Conservation (phyloP, 2,329 filamentous ascomycete genomes). For the Paraconiothyrium sp. region DNA sequence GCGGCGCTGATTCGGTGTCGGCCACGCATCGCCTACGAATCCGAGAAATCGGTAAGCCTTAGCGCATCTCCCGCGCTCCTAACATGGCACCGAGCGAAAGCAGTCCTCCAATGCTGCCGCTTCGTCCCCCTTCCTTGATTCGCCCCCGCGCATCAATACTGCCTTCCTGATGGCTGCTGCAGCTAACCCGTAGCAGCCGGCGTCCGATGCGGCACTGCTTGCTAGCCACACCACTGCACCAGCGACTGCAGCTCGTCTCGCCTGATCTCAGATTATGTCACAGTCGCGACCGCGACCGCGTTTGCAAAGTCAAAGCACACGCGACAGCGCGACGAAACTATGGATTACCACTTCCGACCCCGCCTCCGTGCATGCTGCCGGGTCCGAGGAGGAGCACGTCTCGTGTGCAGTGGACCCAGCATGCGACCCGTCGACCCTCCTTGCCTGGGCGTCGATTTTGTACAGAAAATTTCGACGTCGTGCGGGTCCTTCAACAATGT, state of each 20-base stretch:
- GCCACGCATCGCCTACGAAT: slow-evolving; percentile 33
- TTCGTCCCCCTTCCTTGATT: slow-evolving; percentile 38
- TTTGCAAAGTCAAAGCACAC: slow-evolving; percentile 39
- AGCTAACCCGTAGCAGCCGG: slow-evolving; percentile 40
- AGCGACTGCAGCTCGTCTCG: slow-evolving; percentile 4
- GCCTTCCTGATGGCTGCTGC: slow-evolving; percentile 31
- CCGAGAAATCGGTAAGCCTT: slow-evolving; percentile 30
- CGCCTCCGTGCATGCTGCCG: slow-evolving; percentile 34
- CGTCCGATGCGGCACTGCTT: slow-evolving; percentile 33
- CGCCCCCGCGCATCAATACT: slow-evolving; percentile 14
- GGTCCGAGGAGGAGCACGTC: slow-evolving; percentile 30
- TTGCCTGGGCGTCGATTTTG: slow-evolving; percentile 34
- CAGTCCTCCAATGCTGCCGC: slow-evolving; percentile 33
- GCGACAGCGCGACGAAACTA: slow-evolving; percentile 41
- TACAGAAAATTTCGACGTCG: slow-evolving; percentile 33
- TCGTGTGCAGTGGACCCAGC: slow-evolving; percentile 34
- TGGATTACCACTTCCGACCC: slow-evolving; percentile 37
- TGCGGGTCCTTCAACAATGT: slow-evolving; percentile 22
- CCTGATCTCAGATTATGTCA: slow-evolving; percentile 37
- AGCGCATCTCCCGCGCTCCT: slow-evolving; percentile 39
- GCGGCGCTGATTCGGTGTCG: slow-evolving; percentile 35
- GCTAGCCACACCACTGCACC: slow-evolving; percentile 18
- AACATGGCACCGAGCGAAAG: slow-evolving; percentile 33
- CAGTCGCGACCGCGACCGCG: slow-evolving; percentile 44
- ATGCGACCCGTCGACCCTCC: slow-evolving; percentile 19